Evolutionary conservation across 2,329 filamentous ascomycete species (phyloP).

Genomic region (Claviceps cyperi): DNA sequence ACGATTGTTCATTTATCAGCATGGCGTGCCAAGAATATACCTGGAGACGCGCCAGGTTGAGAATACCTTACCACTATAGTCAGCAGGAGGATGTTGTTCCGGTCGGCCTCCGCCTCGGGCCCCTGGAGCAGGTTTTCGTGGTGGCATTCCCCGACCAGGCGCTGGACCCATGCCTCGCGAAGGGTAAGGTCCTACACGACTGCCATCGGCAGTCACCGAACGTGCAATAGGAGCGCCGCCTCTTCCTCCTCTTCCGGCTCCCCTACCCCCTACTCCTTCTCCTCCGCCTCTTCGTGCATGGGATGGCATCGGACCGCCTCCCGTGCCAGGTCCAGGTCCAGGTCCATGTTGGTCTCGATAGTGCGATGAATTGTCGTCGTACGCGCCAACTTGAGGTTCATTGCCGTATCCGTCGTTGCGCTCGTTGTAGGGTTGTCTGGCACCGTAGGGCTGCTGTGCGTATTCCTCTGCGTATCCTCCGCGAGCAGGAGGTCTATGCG

Average conservation of each 20-base stretch:
- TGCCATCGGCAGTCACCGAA: constrained; percentile 23
- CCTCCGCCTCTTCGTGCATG: constrained; percentile 27
- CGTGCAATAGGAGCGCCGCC: constrained; percentile 25
- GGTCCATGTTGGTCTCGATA: constrained; percentile 28
- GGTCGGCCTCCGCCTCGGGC: constrained; percentile 1
- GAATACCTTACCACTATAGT: constrained; percentile 4
- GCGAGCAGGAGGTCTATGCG: constrained; percentile 23
- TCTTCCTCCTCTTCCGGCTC: constrained; percentile 17
- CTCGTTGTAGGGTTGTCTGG: constrained; percentile 28
- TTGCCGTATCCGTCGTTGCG: constrained; percentile 32
- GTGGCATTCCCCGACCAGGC: constrained; percentile 14
- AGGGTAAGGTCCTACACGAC: constrained; percentile 23
- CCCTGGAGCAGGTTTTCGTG: neutral
- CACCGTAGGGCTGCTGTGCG: constrained; percentile 20
- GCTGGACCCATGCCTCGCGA: constrained; percentile 18
- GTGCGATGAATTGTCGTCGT: constrained; percentile 13
- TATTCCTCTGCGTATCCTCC: constrained; percentile 18
- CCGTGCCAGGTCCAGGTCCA: constrained; percentile 24
- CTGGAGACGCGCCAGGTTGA: neutral
- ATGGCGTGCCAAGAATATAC: neutral
- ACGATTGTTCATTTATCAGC: neutral
- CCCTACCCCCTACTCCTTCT: neutral
- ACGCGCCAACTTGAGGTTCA: constrained; percentile 29
- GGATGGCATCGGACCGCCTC: constrained; percentile 26
- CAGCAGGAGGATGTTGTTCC: constrained; percentile 3